Percentiles rank a stretch among this genome's conserved stretches.
phyloP scores from a whole-genome alignment of 148 eudicot species.

The Rhododendron ovatum region DNA sequence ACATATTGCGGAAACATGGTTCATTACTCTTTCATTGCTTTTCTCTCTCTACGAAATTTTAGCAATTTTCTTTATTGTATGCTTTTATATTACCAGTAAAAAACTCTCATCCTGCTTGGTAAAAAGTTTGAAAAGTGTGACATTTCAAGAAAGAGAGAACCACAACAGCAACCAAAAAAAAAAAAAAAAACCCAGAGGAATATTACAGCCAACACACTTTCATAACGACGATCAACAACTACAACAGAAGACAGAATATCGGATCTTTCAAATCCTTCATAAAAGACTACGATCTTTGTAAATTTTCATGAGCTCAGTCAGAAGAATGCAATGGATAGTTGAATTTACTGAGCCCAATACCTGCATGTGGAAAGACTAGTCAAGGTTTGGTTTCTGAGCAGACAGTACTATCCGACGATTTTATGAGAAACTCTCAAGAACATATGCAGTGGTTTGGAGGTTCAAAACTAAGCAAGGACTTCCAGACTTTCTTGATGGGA shows the following conservation, averaged over 20 bases:
- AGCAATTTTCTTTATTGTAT: not conserved
- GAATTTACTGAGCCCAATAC: not conserved
- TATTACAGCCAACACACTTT: not conserved
- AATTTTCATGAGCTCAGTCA: not conserved
- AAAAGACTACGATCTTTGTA: not conserved
- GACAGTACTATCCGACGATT: not conserved
- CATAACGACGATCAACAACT: not conserved
- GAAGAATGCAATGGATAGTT: not conserved
- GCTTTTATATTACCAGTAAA: not conserved
- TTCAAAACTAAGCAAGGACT: not conserved
- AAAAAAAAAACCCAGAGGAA: not conserved
- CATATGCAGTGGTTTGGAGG: not conserved
- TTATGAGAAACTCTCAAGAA: not conserved
- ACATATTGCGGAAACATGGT: not conserved
- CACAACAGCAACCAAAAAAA: not conserved
- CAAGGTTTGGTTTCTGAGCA: not conserved
- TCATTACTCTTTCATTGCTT: not conserved
- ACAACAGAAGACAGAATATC: not conserved
- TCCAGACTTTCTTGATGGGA: not conserved
- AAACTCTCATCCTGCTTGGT: not conserved
- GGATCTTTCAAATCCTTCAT: not conserved
- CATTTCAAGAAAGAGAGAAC: not conserved
- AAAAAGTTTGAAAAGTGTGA: no score
- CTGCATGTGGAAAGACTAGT: not conserved
- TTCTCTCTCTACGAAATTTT: not conserved